These are phyloP conservation scores for Echites panduratus DNA, from an alignment of 257 asterid genomes.

Conservation along the genomic window DNA sequence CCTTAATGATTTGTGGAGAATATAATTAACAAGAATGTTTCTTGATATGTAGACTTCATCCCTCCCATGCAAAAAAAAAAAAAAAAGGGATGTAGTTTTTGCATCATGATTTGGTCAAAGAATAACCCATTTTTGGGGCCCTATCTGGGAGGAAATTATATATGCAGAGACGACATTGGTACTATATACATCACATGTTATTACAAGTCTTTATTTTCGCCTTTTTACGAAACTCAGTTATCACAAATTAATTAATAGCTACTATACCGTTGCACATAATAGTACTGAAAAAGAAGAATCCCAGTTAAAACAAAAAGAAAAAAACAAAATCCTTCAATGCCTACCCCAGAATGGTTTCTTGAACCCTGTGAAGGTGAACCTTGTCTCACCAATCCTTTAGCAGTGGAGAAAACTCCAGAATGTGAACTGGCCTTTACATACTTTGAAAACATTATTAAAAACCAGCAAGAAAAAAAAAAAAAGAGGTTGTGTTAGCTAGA, in stretches of 20 bases:
- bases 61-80: too few species aligned
- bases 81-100: too few species aligned
- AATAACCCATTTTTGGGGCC: background rate
- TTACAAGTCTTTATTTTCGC: background rate
- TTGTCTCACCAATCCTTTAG: constrained; percentile 18
- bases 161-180: background rate
- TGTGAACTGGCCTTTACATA: constrained; percentile 17
- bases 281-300: background rate
- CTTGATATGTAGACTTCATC: too few species aligned
- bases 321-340: background rate
- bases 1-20: too few species aligned
- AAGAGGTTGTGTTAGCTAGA: background rate
- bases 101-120: background rate
- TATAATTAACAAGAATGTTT: too few species aligned
- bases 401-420: constrained; percentile 20
- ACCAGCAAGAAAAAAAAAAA: background rate
- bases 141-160: too few species aligned
- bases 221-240: background rate
- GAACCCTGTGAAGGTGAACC: constrained; percentile 18
- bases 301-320: constrained; percentile 2
- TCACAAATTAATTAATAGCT: background rate
- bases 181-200: background rate
- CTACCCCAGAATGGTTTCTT: constrained; percentile 25
- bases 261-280: background rate
- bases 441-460: background rate